phyloP scores from a whole-genome alignment of 1,284 basidiomycete species.

The Ganoderma leucocontextum region DNA sequence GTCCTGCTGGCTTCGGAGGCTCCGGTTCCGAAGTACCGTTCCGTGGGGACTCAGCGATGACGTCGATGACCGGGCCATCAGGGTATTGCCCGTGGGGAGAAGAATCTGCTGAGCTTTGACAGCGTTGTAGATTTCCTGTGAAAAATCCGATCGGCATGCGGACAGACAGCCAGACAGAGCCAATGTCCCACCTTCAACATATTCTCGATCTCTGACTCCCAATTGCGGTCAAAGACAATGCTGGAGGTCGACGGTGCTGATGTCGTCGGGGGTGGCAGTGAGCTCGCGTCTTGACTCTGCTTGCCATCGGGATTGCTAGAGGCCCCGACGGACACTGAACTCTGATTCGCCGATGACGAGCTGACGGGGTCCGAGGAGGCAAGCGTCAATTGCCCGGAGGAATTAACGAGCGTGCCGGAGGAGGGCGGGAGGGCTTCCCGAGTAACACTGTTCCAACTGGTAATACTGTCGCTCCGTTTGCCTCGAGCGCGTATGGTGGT shows the following conservation, averaged over 20 bases:
- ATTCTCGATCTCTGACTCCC: constrained; percentile 88
- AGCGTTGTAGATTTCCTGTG: constrained; percentile 91
- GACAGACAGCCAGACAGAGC: constrained; percentile 1
- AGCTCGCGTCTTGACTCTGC: constrained; percentile 31
- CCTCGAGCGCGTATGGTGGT: constrained; percentile 56
- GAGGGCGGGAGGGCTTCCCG: constrained; percentile 46
- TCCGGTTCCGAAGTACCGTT: constrained; percentile 68
- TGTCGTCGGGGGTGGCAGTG: constrained; percentile 20
- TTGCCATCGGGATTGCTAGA: constrained; percentile 32
- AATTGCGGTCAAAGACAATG: constrained; percentile 66
- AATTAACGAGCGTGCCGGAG: constrained; percentile 40
- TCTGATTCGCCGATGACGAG: constrained; percentile 49
- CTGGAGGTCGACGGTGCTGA: constrained; percentile 38
- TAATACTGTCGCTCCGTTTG: constrained; percentile 81
- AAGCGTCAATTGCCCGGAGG: constrained; percentile 44
- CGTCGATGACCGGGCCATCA: constrained; percentile 54
- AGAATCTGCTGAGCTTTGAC: constrained; percentile 93
- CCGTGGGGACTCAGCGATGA: constrained; percentile 61
- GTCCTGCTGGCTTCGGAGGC: constrained; percentile 69
- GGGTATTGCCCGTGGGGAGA: constrained; percentile 68
- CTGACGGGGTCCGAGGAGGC: constrained; percentile 28
- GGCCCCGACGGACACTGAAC: constrained; percentile 51
- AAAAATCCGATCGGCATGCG: neutral
- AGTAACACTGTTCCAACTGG: constrained; percentile 82
- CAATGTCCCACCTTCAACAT: constrained; percentile 76